Evolutionary conservation across 148 eudicot genomes (phyloP).

Genomic region (Cornus suecica): DNA sequence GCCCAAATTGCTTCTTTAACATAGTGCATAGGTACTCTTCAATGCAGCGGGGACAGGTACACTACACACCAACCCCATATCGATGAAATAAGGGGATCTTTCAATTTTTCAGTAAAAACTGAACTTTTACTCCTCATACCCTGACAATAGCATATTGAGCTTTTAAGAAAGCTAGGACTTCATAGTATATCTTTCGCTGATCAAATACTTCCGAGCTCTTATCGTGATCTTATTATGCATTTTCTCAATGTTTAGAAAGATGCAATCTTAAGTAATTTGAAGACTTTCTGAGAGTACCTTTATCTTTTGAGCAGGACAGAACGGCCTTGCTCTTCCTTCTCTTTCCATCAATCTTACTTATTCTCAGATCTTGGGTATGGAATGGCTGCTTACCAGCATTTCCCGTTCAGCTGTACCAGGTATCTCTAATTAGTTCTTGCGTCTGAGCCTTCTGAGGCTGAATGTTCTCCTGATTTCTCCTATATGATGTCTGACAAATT

Average conservation of each 20-base stretch:
- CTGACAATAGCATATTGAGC: background rate
- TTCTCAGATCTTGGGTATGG: conserved; percentile 42
- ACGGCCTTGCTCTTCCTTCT: conserved; percentile 51
- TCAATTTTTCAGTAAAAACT: background rate
- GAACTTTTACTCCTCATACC: background rate
- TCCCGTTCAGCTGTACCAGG: conserved; percentile 53
- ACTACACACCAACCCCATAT: too few species aligned
- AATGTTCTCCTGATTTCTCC: background rate
- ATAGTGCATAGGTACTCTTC: too few species aligned
- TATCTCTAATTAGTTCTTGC: conserved; percentile 11
- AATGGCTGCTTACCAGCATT: conserved; percentile 55
- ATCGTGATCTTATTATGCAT: too few species aligned
- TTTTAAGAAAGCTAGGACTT: background rate
- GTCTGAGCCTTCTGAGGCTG: conserved; percentile 1
- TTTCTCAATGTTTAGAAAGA: background rate
- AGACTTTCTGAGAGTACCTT: background rate
- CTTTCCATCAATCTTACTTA: conserved; percentile 38
- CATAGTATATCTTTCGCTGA: background rate
- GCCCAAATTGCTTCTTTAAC: too few species aligned
- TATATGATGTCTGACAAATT: background rate
- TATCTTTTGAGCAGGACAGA: conserved; percentile 39
- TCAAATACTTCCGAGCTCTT: too few species aligned
- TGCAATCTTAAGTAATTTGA: background rate
- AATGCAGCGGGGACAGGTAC: too few species aligned
- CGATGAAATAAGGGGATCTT: too few species aligned